Evolutionary conservation across 2,329 filamentous ascomycete species (phyloP).

Genomic region (Colletotrichum sp.): DNA sequence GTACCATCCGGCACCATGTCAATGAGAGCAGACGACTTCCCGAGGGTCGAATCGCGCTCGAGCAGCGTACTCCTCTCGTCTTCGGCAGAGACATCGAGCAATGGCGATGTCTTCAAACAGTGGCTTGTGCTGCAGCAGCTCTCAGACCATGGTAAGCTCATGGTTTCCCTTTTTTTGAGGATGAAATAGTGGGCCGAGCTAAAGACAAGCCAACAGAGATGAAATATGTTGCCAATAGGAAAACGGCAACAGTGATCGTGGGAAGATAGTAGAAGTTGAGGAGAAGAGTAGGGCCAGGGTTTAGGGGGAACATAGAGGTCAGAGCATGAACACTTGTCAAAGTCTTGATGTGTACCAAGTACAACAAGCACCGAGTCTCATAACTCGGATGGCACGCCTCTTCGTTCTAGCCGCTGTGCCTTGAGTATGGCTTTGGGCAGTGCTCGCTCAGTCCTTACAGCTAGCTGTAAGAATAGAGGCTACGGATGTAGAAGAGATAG

Average conservation of each 20-base stretch:
- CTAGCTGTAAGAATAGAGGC: neutral
- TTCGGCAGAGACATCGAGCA: neutral
- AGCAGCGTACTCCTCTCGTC: neutral
- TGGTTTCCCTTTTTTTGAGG: neutral
- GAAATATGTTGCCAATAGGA: neutral
- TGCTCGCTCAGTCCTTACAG: neutral
- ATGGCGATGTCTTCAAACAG: neutral
- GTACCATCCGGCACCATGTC: neutral
- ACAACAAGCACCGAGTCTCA: neutral
- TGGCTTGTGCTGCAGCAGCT: neutral
- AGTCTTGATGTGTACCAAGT: neutral
- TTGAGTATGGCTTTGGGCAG: neutral
- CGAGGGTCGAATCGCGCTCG: neutral
- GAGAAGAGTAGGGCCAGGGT: neutral
- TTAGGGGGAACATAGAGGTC: neutral
- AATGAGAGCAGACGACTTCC: neutral
- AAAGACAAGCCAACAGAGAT: neutral
- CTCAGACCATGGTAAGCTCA: neutral
- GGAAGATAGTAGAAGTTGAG: neutral
- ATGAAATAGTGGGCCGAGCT: neutral
- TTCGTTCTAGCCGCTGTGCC: neutral
- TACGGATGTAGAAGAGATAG: neutral
- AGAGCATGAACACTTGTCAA: slow-evolving; percentile 12
- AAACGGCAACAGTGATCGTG: neutral
- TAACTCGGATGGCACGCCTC: neutral